Percentiles rank a stretch among this genome's conserved stretches.
Conservation (phyloP, 2,329 filamentous ascomycete species). For the Ceratocystis lukuohia region DNA sequence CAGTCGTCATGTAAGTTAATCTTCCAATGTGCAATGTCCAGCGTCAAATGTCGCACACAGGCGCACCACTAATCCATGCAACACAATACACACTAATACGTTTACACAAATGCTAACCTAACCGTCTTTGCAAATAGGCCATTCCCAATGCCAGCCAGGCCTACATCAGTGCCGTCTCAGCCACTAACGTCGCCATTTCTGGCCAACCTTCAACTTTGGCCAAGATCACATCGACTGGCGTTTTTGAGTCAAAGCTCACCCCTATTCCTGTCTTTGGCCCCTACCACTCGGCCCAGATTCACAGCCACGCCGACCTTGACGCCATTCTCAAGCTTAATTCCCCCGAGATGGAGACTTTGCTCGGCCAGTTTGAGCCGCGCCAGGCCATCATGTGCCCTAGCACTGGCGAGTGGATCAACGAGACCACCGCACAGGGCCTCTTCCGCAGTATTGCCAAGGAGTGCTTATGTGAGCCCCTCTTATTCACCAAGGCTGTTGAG, state of each 20-base stretch:
- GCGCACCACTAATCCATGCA: not conserved
- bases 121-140: conserved; percentile 17
- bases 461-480: conserved; percentile 37
- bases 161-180: conserved; percentile 41
- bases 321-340: conserved; percentile 35
- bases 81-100: not conserved
- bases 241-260: conserved; percentile 32
- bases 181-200: conserved; percentile 39
- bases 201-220: conserved; percentile 39
- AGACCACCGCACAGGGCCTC: conserved; percentile 31
- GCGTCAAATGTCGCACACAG: not conserved
- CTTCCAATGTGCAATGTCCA: too few relatives aligned
- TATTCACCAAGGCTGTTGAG: conserved; percentile 36
- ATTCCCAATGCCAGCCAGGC: conserved; percentile 34
- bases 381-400: conserved; percentile 40
- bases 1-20: conserved; percentile 33
- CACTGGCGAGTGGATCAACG: conserved; percentile 32
- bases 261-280: conserved; percentile 42
- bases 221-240: conserved; percentile 30
- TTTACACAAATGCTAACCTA: conserved; percentile 4
- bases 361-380: conserved; percentile 33
- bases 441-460: conserved; percentile 34
- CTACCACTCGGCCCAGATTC: conserved; percentile 44
- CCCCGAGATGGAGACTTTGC: conserved; percentile 27
- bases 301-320: conserved; percentile 32